These are phyloP conservation scores for Echites panduratus DNA, from an alignment of 257 asterid species.

Conservation along the genomic window DNA sequence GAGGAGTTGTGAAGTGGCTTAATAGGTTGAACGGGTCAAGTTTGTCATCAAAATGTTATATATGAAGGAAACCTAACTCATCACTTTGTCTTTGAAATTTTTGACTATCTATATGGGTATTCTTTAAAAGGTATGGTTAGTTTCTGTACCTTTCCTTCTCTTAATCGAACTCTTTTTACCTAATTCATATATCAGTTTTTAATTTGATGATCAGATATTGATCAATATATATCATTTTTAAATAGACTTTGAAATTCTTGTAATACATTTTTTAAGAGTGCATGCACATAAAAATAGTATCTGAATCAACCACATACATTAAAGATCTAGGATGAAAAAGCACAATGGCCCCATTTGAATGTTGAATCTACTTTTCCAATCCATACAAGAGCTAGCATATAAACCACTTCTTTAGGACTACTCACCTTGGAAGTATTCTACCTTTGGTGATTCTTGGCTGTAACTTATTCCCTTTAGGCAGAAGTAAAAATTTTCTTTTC, in stretches of 20 bases:
- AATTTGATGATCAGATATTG: background rate
- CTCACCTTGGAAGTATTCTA: background rate
- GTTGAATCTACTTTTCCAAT: background rate
- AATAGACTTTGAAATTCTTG: background rate
- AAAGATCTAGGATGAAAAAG: background rate
- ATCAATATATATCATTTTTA: background rate
- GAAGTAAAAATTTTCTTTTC: background rate
- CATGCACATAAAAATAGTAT: background rate
- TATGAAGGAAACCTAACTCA: background rate
- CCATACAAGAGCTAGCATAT: background rate
- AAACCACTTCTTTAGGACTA: background rate
- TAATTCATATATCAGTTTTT: background rate
- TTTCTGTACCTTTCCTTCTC: background rate
- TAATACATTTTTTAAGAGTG: background rate
- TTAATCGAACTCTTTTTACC: conserved; percentile 6
- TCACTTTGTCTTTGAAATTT: background rate
- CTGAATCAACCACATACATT: background rate
- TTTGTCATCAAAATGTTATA: background rate
- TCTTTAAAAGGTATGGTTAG: background rate
- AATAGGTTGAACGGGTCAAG: background rate
- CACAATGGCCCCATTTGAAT: background rate
- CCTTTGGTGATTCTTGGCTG: background rate
- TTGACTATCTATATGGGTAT: background rate
- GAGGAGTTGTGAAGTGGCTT: background rate
- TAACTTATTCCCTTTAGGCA: background rate